Conservation (phyloP, 1,284 basidiomycete species). For the Testicularia cyperi region DNA sequence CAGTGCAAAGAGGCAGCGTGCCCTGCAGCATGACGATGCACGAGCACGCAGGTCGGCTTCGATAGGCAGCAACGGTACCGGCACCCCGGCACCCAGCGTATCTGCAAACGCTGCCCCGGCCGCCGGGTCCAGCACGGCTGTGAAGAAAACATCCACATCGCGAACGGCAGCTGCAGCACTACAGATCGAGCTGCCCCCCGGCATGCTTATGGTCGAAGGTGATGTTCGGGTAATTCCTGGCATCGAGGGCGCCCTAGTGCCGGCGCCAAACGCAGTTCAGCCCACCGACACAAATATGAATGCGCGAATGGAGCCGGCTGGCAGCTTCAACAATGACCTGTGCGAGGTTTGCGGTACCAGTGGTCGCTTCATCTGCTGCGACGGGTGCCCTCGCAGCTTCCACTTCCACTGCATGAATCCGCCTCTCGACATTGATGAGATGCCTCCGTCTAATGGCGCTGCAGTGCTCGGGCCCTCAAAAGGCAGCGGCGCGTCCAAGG, state of each 20-base stretch:
- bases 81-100: background rate
- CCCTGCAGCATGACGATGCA: constrained; percentile 12
- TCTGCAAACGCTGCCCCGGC: too few species aligned
- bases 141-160: constrained; percentile 4
- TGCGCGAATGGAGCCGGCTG: constrained; percentile 24
- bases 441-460: constrained; percentile 63
- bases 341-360: constrained; percentile 81
- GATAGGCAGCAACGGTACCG: constrained; percentile 11
- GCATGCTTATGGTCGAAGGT: constrained; percentile 28
- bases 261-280: constrained; percentile 5
- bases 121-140: too few species aligned
- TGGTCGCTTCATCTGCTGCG: constrained; percentile 78
- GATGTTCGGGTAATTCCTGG: constrained; percentile 28
- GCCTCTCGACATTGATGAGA: constrained; percentile 81
- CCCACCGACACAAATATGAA: constrained; percentile 16
- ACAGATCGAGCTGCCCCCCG: constrained; percentile 19
- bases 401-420: constrained; percentile 96
- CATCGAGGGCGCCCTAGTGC: constrained; percentile 24
- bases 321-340: constrained; percentile 81
- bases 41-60: constrained; percentile 26
- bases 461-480: constrained; percentile 18
- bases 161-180: background rate
- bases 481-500: too few species aligned
- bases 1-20: constrained; percentile 21
- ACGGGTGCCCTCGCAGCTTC: constrained; percentile 92